Base-by-base conservation (phyloP, 352 stramenopile species). In the Pythium biforme region DNA sequence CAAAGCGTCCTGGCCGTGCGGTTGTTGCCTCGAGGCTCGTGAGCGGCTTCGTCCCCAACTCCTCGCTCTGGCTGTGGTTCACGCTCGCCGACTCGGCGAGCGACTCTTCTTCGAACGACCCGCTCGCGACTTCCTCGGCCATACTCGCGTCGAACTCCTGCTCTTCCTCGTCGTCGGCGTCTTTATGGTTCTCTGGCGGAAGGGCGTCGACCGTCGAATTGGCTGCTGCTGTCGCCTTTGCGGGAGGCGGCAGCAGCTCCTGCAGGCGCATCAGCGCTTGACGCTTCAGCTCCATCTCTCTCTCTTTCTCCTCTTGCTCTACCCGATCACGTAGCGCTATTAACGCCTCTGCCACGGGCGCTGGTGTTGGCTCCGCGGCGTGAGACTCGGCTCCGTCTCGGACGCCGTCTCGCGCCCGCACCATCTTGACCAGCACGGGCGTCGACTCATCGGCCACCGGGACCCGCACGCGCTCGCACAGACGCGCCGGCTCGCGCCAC, bases 21-120 rank as follows among this genome's bases (percentile, higher is more conserved):
- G 34, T 33, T 17, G 40, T 54, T 3, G 3, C 4, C 20, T n/a
- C n/a, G n/a, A 40, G n/a, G 39, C 19, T 23, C 15, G 23, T 48
- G 14, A 27, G 3, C 4, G 27, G 20, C 26, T 27, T 48, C 22
- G 22, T 47, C 2, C 17, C 11, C 19, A 39, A 22, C 5, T 50
- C 57, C 2, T 62, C 57, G 6, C 43, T 55, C 4, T 57, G 34
- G 26, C 45, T 49, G 29, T 62, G 31, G 14, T 64, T 75, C 45
- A 58, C 4, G 22, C 59, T 49, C 0, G 68, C 68, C 19, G 64
- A 65, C 17, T 80, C 73, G 1, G 62, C 73, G 19, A 84, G 74
- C 20, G 80, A 90, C 47, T 89, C 76, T 26, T 77, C 78, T 10
- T 86, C 46, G 43, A 89, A 81, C 0, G 79, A 91, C 7, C 54